phyloP scores from a whole-genome alignment of 1,284 basidiomycete species.

The Fomitiporia mediterranea region DNA sequence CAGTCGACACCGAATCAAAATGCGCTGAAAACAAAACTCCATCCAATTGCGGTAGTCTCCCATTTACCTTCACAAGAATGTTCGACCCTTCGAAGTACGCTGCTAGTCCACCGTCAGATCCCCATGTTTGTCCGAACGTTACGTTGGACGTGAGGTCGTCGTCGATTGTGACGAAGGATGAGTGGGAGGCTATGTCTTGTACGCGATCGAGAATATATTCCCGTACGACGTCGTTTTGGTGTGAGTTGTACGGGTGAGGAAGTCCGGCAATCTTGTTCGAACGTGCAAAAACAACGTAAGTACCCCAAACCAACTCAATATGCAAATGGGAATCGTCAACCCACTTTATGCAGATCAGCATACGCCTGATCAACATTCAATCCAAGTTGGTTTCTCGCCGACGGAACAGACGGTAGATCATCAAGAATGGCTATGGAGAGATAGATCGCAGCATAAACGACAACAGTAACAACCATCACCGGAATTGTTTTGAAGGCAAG shows the following conservation, averaged over 20 bases:
- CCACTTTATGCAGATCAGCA: conserved; percentile 54
- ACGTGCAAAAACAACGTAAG: not conserved
- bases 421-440: conserved; percentile 51
- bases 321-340: conserved; percentile 21
- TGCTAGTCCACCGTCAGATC: conserved; percentile 24
- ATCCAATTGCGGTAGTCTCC: conserved; percentile 35
- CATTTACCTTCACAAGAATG: conserved; percentile 64
- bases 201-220: conserved; percentile 54
- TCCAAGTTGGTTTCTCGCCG: conserved; percentile 42
- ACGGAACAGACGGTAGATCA: conserved; percentile 40
- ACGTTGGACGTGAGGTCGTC: conserved; percentile 58
- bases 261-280: conserved; percentile 50
- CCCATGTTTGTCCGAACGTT: conserved; percentile 42
- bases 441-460: conserved; percentile 52
- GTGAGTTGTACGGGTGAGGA: conserved; percentile 74
- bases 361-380: conserved; percentile 56
- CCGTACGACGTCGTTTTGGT: conserved; percentile 65
- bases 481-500: conserved; percentile 39
- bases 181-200: conserved; percentile 36
- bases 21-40: conserved; percentile 76
- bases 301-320: not conserved
- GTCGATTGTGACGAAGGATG: conserved; percentile 43
- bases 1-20: conserved; percentile 74
- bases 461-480: conserved; percentile 45
- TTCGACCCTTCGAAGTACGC: conserved; percentile 72